Base-by-base conservation (phyloP, 148 eudicot genomes). In the Nepenthes mirabilis region DNA sequence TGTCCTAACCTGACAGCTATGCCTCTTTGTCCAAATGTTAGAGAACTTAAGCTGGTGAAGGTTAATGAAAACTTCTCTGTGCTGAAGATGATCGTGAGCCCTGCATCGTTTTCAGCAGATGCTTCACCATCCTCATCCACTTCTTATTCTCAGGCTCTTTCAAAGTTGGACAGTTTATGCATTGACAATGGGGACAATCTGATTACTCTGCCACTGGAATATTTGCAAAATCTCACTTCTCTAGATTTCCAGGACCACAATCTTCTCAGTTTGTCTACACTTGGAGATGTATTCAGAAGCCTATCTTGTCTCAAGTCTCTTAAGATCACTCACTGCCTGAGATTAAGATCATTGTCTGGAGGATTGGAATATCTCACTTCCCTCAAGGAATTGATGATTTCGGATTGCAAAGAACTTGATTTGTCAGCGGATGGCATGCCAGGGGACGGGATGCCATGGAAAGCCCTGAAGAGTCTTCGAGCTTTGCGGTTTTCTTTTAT, bases 371-470 rank as follows among this genome's bases (percentile, higher is more conserved):
- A 60, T 58, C 70, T 69, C 9, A 65, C 67, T 45, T 5, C 36
- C 2, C 8, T 74, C 12, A 63, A 56, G 13, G 45, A 56, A 2
- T 9, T 71, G 58, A 7, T 47, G 3, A 2, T 69, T 23, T 13
- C 11, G 47, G 9, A 7, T 1, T 69, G 70, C 45, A 0, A 8
- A 1, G 14, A 51, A 47, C 67, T 65, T 32, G 66, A 57, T 43
- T 14, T 74, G 2, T 52, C 70, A 36, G 47, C 5, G 11, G 55
- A 57, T 11, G 50, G 45, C 14, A 2, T 1, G 6, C 0, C 0
- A n/a, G 58, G 33, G 9, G 58, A 55, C 33, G 58, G 54, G 23
- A 59, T 64, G 72, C 60, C 73, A 47, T 74, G 67, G 66, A 69
- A 65, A 61, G 55, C 60, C 47, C 36, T 69, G 8, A 53, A 12